Base-by-base conservation (phyloP, 257 asterid species). In the Solanum arcanum region DNA sequence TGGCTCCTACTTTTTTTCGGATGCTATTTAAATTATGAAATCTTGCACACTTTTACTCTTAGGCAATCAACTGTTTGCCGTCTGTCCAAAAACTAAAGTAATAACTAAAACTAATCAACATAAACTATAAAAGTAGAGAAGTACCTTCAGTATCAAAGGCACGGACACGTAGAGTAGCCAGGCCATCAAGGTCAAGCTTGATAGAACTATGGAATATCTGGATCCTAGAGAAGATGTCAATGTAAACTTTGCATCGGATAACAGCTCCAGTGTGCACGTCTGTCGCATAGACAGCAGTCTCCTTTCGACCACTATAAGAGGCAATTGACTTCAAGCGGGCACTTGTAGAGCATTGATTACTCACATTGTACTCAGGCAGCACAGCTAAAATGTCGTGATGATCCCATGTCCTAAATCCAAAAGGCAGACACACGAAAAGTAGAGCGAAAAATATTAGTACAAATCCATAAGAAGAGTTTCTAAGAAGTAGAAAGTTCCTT, bases 261-360 rank as follows among this genome's bases (percentile, higher is more conserved):
- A 95, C 94, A 93, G 90, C 91, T 76, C 99, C 99, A 33, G 95
- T 92, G 68, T 91, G 90, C 89, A 92, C 88, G 86, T 96, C 99
- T 62, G 98, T 95, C 2, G 99, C 98, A 87, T 96, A 96, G 83
- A 96, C 97, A 41, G 98, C 99, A n/a, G 98, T 96, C 94, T 96
- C 99, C 92, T 95, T 94, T 72, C 99, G 88, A 70, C 98, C 98
- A 56, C 90, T 92, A n/a, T 92, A 96, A 29, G 98, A 94, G 47
- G 99, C 96, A 84, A 94, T 94, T 16, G 99, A 96, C 92, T 94
- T 94, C 93, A 96, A 89, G 41, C 94, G 92, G 35, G 98, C 98
- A 93, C 98, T 95, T 47, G 94, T 94, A 52, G 98, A 95, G 89
- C 99, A 96, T 21, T 87, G 94, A 86, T 91, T 94, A 35, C 94